Base-by-base conservation (phyloP, 2,329 filamentous ascomycete genomes). In the Xylariaceae sp. region DNA sequence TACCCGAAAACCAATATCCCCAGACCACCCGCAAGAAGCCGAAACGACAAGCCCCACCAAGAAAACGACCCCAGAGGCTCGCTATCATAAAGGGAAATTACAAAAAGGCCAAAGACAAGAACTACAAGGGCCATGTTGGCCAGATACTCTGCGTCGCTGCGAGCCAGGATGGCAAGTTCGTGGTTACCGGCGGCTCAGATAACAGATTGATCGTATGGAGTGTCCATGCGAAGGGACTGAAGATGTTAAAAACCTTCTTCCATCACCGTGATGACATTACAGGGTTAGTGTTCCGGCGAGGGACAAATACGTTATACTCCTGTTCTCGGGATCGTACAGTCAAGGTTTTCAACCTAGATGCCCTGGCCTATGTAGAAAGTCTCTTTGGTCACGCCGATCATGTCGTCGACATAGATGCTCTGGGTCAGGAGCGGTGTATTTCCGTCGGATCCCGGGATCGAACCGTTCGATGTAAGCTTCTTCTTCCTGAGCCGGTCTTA, bases 311-410 rank as follows among this genome's bases (percentile, higher is more conserved):
- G 67, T 72, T 98, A 17, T 98, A 94, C 70, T 94, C 89, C 3
- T 85, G 86, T 47, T 93, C 88, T 43, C 87, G 85, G 60, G 93
- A 98, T 67, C 82, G 93, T 34, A 95, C 92, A 3, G 85, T 98
- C 63, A 97, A 97, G 67, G 86, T 94, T 23, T 98, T 92, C 89
- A 92, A 86, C 55, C 73, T 96, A 35, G 86, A 95, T 57, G 90
- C 94, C 64, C 76, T 95, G 50, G 89, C 92, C 37, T 98, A 97
- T 61, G 46, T 62, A 21, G 93, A 98, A 67, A 97, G 92, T 0
- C 75, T 98, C 0, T 97, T 96, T 62, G 93, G 93, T 36, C 93
- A 98, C 68, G 92, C 96, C 63, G 92, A 97, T 63, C 79, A 88
- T 53, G 86, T 97, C 5, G 76, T 92, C 29, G 88, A 90, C 60